phyloP scores from a whole-genome alignment of 2,329 filamentous ascomycete species.

The Epicoccum sorghinum region DNA sequence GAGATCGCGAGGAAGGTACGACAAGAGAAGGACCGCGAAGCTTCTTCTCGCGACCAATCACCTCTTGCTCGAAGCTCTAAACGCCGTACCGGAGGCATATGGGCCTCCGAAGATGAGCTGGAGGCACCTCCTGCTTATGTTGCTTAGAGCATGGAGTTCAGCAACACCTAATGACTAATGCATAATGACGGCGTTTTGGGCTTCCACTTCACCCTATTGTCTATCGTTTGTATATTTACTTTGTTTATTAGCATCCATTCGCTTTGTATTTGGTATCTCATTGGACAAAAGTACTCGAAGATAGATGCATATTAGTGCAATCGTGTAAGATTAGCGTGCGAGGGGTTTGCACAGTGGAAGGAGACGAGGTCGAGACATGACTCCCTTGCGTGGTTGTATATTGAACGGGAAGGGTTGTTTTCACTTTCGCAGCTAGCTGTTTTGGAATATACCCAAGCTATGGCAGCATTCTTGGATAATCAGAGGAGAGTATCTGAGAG shows the following conservation, averaged over 20 bases:
- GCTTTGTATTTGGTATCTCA: neutral
- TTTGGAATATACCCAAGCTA: constrained; percentile 1
- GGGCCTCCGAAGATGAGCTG: neutral
- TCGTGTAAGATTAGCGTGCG: constrained; percentile 13
- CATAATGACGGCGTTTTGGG: constrained; percentile 15
- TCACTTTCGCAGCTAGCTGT: neutral
- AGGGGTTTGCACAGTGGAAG: neutral
- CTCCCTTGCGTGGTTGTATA: constrained; percentile 2
- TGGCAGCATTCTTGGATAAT: neutral
- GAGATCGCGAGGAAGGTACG: constrained; percentile 89
- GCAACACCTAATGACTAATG: constrained; percentile 16
- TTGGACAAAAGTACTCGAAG: constrained; percentile 6
- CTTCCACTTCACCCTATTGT: neutral
- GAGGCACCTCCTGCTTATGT: constrained; percentile 46
- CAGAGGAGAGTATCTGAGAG: neutral
- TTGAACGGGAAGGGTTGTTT: neutral
- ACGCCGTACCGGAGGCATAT: constrained; percentile 13
- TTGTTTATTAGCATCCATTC: constrained; percentile 2
- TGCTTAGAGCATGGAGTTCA: constrained; percentile 24
- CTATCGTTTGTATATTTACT: constrained; percentile 7
- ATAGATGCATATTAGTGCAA: neutral
- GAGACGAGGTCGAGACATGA: neutral
- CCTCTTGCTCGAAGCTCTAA: constrained; percentile 15
- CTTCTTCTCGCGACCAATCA: constrained; percentile 9
- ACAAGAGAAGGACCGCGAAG: constrained; percentile 70